These are phyloP conservation scores for Scheffersomyces illinoinensis DNA, from an alignment of 1,139 yeast species.

Conservation along the genomic window DNA sequence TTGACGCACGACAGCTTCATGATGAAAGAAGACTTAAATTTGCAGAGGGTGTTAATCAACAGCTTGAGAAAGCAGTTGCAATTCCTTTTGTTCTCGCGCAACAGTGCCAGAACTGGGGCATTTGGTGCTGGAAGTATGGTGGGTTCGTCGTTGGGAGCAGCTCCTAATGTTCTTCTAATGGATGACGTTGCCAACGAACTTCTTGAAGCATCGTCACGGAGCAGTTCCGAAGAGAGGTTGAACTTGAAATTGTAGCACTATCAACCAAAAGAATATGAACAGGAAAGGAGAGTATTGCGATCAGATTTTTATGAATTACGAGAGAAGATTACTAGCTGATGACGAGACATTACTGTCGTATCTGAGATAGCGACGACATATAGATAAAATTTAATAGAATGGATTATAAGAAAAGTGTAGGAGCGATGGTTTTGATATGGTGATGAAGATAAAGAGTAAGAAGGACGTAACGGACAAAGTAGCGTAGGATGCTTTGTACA, in stretches of 20 bases:
- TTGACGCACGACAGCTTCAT: conserved; percentile 45
- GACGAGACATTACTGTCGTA: not conserved
- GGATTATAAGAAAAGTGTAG: not conserved
- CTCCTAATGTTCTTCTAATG: not conserved
- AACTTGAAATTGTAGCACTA: conserved; percentile 28
- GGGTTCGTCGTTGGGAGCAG: not conserved
- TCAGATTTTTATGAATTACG: not conserved
- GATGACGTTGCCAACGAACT: conserved; percentile 9
- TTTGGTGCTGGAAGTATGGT: not conserved
- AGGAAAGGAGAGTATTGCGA: not conserved
- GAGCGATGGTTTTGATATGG: not conserved
- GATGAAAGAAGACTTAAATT: conserved; percentile 50
- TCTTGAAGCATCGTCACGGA: conserved; percentile 24
- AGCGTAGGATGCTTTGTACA: too few relatives aligned
- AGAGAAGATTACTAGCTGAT: not conserved
- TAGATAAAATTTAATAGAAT: not conserved
- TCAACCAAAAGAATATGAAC: not conserved
- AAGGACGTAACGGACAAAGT: too few relatives aligned
- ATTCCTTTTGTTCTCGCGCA: conserved; percentile 45
- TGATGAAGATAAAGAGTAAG: too few relatives aligned
- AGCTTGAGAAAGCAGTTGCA: conserved; percentile 55
- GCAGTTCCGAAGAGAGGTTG: conserved; percentile 39
- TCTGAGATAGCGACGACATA: not conserved
- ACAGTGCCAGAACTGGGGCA: conserved; percentile 7
- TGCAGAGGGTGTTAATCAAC: conserved; percentile 46